Evolutionary conservation across 2,329 filamentous ascomycete species (phyloP).

Genomic region (Aspergillus udagawae): DNA sequence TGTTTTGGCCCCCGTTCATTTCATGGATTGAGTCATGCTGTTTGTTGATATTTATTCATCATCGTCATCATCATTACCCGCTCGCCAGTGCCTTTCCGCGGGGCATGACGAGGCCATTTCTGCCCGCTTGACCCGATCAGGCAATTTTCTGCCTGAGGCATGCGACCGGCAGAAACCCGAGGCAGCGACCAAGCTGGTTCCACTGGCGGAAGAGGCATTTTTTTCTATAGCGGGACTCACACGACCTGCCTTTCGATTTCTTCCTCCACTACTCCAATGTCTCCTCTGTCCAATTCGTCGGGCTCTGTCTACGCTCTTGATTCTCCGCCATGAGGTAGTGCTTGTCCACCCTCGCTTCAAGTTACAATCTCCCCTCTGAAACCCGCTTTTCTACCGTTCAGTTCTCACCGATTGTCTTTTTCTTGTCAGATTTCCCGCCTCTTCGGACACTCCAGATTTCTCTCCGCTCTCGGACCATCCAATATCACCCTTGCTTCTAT

Average conservation of each 20-base stretch:
- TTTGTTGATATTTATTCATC: slow-evolving; percentile 1
- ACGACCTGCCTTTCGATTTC: slow-evolving; percentile 22
- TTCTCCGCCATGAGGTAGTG: slow-evolving; percentile 34
- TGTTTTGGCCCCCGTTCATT: slow-evolving; percentile 9
- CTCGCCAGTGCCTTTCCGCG: slow-evolving; percentile 15
- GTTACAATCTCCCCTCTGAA: slow-evolving; percentile 7
- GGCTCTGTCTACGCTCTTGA: slow-evolving; percentile 14
- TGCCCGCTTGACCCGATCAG: slow-evolving; percentile 22
- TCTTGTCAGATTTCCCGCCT: slow-evolving; percentile 28
- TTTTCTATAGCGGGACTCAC: slow-evolving; percentile 35
- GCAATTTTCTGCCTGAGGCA: slow-evolving; percentile 25
- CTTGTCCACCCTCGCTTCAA: slow-evolving; percentile 17
- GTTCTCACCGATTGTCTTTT: slow-evolving; percentile 18
- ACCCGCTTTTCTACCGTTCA: slow-evolving; percentile 11
- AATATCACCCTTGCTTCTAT: slow-evolving; percentile 11
- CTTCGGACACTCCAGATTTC: slow-evolving; percentile 22
- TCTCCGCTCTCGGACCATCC: slow-evolving; percentile 19
- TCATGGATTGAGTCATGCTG: neutral
- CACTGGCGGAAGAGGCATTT: slow-evolving; percentile 31
- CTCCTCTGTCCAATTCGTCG: slow-evolving; percentile 19
- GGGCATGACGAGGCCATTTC: slow-evolving; percentile 13
- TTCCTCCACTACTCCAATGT: slow-evolving; percentile 18
- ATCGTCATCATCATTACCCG: neutral
- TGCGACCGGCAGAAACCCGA: slow-evolving; percentile 18
- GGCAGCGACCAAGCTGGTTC: slow-evolving; percentile 23